Base-by-base conservation (phyloP, 129 eudicot genomes). In the Chrysanthemum seticuspe region DNA sequence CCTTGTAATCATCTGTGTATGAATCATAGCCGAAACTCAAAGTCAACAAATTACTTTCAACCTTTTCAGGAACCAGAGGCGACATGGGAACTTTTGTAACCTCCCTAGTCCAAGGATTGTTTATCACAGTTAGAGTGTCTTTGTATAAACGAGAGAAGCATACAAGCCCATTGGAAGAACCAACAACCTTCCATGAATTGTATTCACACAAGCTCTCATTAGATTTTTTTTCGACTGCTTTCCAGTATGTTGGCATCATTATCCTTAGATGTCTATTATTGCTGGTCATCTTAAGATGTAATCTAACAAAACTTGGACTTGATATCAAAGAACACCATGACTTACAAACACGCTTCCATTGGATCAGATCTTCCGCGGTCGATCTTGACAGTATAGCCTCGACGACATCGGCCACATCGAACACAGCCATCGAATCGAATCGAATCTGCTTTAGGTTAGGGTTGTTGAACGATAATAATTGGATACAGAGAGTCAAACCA, bases 1-100 rank as follows among this genome's bases (percentile, higher is more conserved):
- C 18, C 60, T 56, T 56, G 62, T 56, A 56, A 56, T 56, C 62
- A 56, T 56, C 62, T 56, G 19, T 56, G 62, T 16, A 56, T 56
- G 62, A 15, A 56, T 56, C 62, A 16, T 56, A 56, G 7, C 27
- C 62, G 7, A 56, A 56, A 56, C 27, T 23, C 16, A 14, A 4
- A 55, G 23, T 13, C 15, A 2, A 55, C 18, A 5, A 4, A 34
- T 31, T 31, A 31, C 40, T 34, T 4, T 3, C 40, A 34, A 34
- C 6, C 40, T 34, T 34, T 34, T 34, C 9, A 1, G 45, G 45
- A 5, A 40, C 45, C 1, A 40, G 6, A 1, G 45, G 45, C 45
- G 45, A 40, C 45, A 56, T 9, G 6, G 6, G 62, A 27, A 56
- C 11, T 14, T 0, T 14, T 16, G 6, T 56, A 21, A 14, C 10